phyloP scores from a whole-genome alignment of 2,329 filamentous ascomycete species.

The Pseudogymnoascus sp. region DNA sequence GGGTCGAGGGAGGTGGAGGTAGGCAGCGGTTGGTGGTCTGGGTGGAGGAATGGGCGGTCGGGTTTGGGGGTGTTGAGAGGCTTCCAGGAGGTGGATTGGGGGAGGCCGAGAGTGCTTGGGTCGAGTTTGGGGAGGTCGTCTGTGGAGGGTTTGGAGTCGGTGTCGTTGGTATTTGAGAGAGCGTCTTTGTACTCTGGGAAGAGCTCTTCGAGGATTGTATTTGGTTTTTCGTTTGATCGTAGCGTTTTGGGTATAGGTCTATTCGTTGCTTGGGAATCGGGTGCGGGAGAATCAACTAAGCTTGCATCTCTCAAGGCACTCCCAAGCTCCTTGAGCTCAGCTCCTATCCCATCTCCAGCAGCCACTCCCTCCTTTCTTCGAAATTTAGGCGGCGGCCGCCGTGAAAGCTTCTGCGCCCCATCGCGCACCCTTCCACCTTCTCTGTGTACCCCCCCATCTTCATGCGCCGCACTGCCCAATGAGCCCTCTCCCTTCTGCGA shows the following conservation, averaged over 20 bases:
- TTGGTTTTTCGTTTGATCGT: conserved; percentile 19
- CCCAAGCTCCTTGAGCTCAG: conserved; percentile 2
- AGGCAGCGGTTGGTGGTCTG: not conserved
- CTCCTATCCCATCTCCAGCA: not conserved
- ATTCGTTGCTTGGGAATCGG: not conserved
- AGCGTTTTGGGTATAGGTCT: not conserved
- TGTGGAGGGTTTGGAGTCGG: not conserved
- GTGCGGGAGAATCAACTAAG: not conserved
- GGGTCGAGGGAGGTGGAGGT: not conserved
- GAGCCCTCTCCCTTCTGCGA: not conserved
- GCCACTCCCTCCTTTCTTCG: not conserved
- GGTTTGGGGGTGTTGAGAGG: conserved; percentile 2
- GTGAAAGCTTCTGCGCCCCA: not conserved
- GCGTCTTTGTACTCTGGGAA: conserved; percentile 1
- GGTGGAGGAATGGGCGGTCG: conserved; percentile 8
- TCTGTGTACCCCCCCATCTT: not conserved
- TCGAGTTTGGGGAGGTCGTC: not conserved
- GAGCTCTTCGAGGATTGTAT: not conserved
- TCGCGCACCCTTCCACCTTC: not conserved
- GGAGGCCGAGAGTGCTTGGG: not conserved
- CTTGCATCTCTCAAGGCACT: not conserved
- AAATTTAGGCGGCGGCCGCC: not conserved
- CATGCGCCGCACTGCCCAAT: not conserved
- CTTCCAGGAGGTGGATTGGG: conserved; percentile 10
- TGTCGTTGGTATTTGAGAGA: not conserved